These are phyloP conservation scores for Xylaria sp. DNA, from an alignment of 2,329 filamentous ascomycete species.

Conservation along the genomic window DNA sequence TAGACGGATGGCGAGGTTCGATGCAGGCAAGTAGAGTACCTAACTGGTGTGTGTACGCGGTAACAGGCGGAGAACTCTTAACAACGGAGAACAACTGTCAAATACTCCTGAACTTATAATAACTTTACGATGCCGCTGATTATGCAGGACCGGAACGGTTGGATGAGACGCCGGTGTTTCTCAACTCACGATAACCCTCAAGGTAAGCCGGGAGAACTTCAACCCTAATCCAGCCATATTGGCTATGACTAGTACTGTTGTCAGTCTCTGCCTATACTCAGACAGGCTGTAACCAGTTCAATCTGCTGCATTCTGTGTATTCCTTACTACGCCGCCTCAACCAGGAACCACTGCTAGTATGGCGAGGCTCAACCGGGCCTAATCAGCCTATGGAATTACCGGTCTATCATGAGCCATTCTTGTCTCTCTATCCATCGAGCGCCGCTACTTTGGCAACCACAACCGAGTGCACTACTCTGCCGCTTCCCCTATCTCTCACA, in stretches of 20 bases:
- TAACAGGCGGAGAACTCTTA: no score
- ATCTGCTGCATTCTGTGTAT: constrained; percentile 28
- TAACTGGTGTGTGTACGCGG: no score
- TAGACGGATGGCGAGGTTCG: no score
- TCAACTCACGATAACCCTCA: neutral
- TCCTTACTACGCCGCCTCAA: constrained; percentile 25
- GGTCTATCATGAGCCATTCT: constrained; percentile 25
- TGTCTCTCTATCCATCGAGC: constrained; percentile 30
- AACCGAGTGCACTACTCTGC: constrained; percentile 28
- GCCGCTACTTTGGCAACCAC: constrained; percentile 28
- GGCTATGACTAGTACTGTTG: neutral
- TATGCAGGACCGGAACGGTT: no score
- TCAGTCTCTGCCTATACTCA: constrained; percentile 20
- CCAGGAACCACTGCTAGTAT: constrained; percentile 21
- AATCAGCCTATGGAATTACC: constrained; percentile 25
- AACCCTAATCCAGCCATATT: neutral
- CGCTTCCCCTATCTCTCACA: constrained; percentile 24
- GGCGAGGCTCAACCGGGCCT: constrained; percentile 16
- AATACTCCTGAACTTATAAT: neutral
- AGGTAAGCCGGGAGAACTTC: constrained; percentile 27
- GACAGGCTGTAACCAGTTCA: constrained; percentile 28
- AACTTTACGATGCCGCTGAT: neutral
- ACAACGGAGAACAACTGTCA: neutral
- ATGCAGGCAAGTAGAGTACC: no score
- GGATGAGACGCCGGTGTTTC: no score